Base-by-base conservation (phyloP, 768 basidiomycete genomes). In the Saitozyma sp. region DNA sequence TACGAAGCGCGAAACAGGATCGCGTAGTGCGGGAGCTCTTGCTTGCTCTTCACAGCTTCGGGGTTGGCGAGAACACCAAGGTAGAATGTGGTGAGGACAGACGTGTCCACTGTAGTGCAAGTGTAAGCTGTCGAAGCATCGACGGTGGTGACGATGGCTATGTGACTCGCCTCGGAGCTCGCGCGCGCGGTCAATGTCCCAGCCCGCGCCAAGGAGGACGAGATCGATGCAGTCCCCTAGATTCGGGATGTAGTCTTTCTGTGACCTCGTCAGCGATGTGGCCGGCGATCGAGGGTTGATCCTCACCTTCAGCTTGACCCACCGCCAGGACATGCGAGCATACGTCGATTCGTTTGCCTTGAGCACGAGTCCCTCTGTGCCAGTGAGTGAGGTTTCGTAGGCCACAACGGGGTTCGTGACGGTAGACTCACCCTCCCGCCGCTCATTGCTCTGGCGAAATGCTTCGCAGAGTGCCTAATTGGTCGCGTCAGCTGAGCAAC, bases 141-240 rank as follows among this genome's bases (percentile, higher is more conserved):
- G 5, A 29, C 2, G 5, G 29, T 29, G 29, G 29, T 29, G 29
- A 29, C 2, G 5, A 29, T 29, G 29, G 29, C 5, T 29, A 5
- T 5, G 5, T 29, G 2, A 29, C 29, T 29, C 29, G 5, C 29
- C 91, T 78, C 88, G 80, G 7, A 96, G 82, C 56, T 88, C 88
- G 57, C 90, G 80, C 3, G 84, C 93, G 9, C 93, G 84, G 42
- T 87, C 84, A 71, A 87, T 87, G 59, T 91, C 89, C 90, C 91
- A 93, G 0, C 84, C 81, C 17, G 87, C 91, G 1, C 86, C 93
- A 17, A 95, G 79, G 41, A 95, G 73, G 4, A 86, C 86, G 60
- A 95, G 83, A 75, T 93, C 91, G 14, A 93, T 68, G 6, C 85
- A 84, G 76, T 97, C 93, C 17, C 91, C 91, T 50, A 88, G 84